Conservation (phyloP, 352 stramenopile genomes). For the Phytophthora macrochlamydospora region DNA sequence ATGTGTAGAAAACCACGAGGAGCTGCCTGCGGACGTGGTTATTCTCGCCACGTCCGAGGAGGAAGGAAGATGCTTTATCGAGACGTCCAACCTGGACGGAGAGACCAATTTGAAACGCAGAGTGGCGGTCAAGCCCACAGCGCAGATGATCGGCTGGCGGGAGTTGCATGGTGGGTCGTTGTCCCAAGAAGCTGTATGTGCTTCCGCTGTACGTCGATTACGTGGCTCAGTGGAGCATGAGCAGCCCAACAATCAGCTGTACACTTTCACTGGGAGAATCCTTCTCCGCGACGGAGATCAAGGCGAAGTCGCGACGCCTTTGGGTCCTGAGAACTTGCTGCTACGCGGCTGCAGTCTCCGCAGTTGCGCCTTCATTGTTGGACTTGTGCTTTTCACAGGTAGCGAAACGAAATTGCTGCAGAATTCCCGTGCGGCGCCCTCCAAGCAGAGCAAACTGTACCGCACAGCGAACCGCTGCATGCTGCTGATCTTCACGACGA, state of each 20-base stretch:
- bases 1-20: conserved; percentile 79
- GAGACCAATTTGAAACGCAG: conserved; percentile 90
- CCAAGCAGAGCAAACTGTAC: conserved; percentile 88
- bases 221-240: conserved; percentile 67
- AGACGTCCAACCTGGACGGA: conserved; percentile 88
- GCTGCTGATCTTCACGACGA: conserved; percentile 69
- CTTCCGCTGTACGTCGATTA: conserved; percentile 32
- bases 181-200: conserved; percentile 39
- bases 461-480: conserved; percentile 84
- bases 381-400: conserved; percentile 93
- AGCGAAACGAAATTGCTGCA: conserved; percentile 89
- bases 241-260: conserved; percentile 81
- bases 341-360: conserved; percentile 92
- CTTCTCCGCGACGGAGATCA: conserved; percentile 32
- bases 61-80: conserved; percentile 81
- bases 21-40: conserved; percentile 90
- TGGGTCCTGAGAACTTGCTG: conserved; percentile 89
- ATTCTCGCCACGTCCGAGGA: conserved; percentile 78
- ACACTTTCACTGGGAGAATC: conserved; percentile 73
- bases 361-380: conserved; percentile 95
- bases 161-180: conserved; percentile 31
- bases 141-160: conserved; percentile 39
- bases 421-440: conserved; percentile 70
- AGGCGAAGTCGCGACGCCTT: conserved; percentile 25
- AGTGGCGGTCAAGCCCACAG: conserved; percentile 49